These are phyloP conservation scores for Pichia gijzeniarum DNA, from an alignment of 805 yeast genomes.

Conservation along the genomic window DNA sequence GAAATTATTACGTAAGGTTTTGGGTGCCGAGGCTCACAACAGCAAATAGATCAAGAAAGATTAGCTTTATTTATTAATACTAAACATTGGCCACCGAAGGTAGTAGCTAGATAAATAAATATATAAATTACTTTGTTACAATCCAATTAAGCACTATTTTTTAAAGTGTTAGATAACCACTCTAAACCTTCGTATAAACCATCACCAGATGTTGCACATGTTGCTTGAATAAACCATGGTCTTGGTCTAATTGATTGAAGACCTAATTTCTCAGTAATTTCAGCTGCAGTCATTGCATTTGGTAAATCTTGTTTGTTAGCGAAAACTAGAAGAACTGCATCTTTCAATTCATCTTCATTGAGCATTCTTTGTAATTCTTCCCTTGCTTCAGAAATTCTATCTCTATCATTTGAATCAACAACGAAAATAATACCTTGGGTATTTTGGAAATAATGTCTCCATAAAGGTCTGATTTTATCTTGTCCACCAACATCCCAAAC, in stretches of 20 bases:
- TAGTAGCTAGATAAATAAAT: too few relatives aligned
- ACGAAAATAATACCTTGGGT: constrained; percentile 98
- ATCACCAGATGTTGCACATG: constrained; percentile 99
- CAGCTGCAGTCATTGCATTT: constrained; percentile 98
- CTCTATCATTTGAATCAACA: constrained; percentile 96
- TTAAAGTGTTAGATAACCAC: constrained; percentile 90
- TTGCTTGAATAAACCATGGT: constrained; percentile 98
- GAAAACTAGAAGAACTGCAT: constrained; percentile 88
- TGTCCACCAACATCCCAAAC: constrained; percentile 99
- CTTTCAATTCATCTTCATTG: constrained; percentile 96
- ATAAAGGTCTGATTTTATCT: constrained; percentile 95
- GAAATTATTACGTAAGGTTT: too few relatives aligned
- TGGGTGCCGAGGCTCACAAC: too few relatives aligned
- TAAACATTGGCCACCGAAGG: too few relatives aligned
- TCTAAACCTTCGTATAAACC: constrained; percentile 97
- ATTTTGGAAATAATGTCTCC: constrained; percentile 99
- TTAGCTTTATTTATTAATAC: too few relatives aligned
- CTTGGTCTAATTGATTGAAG: constrained; percentile 96
- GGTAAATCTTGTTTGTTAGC: constrained; percentile 99
- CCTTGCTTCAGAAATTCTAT: constrained; percentile 95
- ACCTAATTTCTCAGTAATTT: constrained; percentile 94
- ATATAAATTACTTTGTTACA: neutral
- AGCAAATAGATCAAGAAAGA: too few relatives aligned
- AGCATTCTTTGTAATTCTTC: constrained; percentile 98
- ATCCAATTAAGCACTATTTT: constrained; percentile 43